Conservation (phyloP, 148 eudicot genomes). For the Vaccinium vitisidaea region DNA sequence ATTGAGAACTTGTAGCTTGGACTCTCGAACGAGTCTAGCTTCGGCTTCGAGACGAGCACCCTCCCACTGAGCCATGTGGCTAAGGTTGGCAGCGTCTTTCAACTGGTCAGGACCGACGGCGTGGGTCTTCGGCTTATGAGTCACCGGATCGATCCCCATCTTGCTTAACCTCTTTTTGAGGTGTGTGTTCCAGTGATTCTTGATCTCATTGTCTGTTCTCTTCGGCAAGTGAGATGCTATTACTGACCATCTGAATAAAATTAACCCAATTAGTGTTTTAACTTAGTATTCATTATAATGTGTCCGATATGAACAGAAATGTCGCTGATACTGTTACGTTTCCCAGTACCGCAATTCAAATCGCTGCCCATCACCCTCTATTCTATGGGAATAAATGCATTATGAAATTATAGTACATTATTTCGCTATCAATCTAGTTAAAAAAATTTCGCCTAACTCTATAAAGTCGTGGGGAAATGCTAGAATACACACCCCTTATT, state of each 20-base stretch:
- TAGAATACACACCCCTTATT: no score
- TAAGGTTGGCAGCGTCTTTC: slow-evolving; percentile 26
- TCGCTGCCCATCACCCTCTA: no score
- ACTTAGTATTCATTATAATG: no score
- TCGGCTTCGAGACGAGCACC: slow-evolving; percentile 48
- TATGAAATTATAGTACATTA: no score
- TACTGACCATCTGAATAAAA: slow-evolving; percentile 37
- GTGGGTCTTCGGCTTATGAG: slow-evolving; percentile 38
- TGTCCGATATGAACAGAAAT: no score
- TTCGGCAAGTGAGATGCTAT: slow-evolving; percentile 39
- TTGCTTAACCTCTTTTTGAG: slow-evolving; percentile 36
- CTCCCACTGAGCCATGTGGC: slow-evolving; percentile 57
- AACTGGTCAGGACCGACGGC: slow-evolving; percentile 18
- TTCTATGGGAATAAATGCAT: no score
- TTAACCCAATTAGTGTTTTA: neutral
- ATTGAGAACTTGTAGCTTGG: neutral
- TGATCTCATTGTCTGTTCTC: slow-evolving; percentile 45
- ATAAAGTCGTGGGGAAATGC: no score
- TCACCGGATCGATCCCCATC: slow-evolving; percentile 42
- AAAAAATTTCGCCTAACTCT: no score
- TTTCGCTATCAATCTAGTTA: no score
- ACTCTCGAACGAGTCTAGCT: slow-evolving; percentile 32
- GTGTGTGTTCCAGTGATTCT: slow-evolving; percentile 45
- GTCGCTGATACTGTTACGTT: no score
- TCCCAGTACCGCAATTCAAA: no score